Base-by-base conservation (phyloP, 495 filamentous ascomycete genomes). In the Extremus antarcticus region DNA sequence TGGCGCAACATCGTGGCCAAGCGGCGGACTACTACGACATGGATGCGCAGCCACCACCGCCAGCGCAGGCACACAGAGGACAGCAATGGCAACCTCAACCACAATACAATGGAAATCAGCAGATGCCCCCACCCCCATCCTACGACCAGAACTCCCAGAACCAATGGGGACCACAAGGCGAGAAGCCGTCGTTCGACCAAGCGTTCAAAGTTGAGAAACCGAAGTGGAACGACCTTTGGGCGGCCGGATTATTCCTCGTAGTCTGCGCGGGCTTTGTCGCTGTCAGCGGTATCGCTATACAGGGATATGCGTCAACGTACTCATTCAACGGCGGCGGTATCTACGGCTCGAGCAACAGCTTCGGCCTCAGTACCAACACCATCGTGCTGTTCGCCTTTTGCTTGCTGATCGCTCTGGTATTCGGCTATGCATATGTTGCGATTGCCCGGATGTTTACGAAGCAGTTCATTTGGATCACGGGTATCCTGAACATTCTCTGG, bases 161-260 rank as follows among this genome's bases (percentile, higher is more conserved):
- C 22, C 23, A 40, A n/a, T 13, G 29, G 29, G 13, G 29, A 35
- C 13, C 13, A n/a, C n/a, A n/a, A n/a, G 47, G 63, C 17, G 64
- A 67, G 53, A 76, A 87, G 63, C 73, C 73, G 13, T 76, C 72
- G 16, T 96, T 90, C 61, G 82, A 91, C 16, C 77, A 95, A 63
- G 78, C 79, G 0, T 95, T 95, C 71, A 81, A 80, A 67, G 64
- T 95, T 38, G 78, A 87, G 53, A 81, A 81, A 54, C 90, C 90
- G 13, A 94, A 92, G 63, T 95, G 76, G 66, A 86, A 95, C 62
- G 90, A 95, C 63, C 51, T 88, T 4, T 95, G 89, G 90, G 89
- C 89, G 3, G 87, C 83, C 17, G 70, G 94, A 47, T 69, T 95
- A 62, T 81, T 95, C 62, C 73, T 94, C 51, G 67, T 78, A 9